These are phyloP conservation scores for Metschnikowia amazonensis DNA, from an alignment of 805 yeast species.

Conservation along the genomic window DNA sequence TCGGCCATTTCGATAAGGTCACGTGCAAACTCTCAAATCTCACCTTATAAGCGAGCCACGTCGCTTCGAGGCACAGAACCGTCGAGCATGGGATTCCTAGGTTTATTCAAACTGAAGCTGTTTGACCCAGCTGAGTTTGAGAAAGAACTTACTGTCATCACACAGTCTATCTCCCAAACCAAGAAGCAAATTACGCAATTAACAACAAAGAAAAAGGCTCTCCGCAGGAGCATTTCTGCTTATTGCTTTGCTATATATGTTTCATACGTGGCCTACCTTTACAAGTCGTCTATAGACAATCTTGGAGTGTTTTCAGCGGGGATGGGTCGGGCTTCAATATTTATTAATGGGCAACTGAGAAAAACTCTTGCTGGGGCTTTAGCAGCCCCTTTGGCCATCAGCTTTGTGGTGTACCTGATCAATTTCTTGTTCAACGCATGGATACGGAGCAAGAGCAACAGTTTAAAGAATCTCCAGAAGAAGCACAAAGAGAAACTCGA, in stretches of 20 bases:
- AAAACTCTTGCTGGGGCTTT: slow-evolving; percentile 18
- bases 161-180: slow-evolving; percentile 30
- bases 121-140: slow-evolving; percentile 45
- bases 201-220: slow-evolving; percentile 16
- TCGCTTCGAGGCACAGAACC: background rate
- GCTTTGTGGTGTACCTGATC: slow-evolving; percentile 18
- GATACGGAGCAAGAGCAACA: slow-evolving; percentile 21
- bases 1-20: slow-evolving; percentile 1
- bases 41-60: background rate
- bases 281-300: slow-evolving; percentile 14
- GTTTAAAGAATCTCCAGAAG: slow-evolving; percentile 30
- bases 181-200: slow-evolving; percentile 22
- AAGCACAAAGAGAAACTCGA: slow-evolving; percentile 55
- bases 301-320: slow-evolving; percentile 15
- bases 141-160: slow-evolving; percentile 35
- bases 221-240: slow-evolving; percentile 16
- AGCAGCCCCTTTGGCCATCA: slow-evolving; percentile 24
- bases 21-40: slow-evolving; percentile 4
- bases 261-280: slow-evolving; percentile 21
- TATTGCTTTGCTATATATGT: slow-evolving; percentile 23
- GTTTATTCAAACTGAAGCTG: slow-evolving; percentile 19
- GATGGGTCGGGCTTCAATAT: slow-evolving; percentile 21
- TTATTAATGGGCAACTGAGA: slow-evolving; percentile 25
- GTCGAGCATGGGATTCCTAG: slow-evolving; percentile 17
- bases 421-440: slow-evolving; percentile 19